Percentiles rank a stretch among this genome's conserved stretches.
phyloP scores from a whole-genome alignment of 2,329 filamentous ascomycete genomes.

The Penicillium sp. region DNA sequence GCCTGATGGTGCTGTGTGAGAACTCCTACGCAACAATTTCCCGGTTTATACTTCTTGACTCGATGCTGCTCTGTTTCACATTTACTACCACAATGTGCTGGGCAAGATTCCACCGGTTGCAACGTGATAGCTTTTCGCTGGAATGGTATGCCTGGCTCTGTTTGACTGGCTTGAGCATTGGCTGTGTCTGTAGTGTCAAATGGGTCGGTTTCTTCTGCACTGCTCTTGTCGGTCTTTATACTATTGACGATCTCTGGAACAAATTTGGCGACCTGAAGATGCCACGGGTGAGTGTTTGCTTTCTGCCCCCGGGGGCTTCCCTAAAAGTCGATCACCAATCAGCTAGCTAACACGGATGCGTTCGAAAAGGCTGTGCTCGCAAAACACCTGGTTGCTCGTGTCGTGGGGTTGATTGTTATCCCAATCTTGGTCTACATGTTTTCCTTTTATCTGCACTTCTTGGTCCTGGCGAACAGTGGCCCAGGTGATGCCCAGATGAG shows the following conservation, averaged over 20 bases:
- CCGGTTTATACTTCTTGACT: slow-evolving; percentile 94
- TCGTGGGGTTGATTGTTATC: slow-evolving; percentile 78
- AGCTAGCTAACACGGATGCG: slow-evolving; percentile 7
- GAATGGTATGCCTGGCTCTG: slow-evolving; percentile 95
- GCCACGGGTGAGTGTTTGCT: slow-evolving; percentile 55
- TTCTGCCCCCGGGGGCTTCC: background rate
- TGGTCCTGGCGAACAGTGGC: slow-evolving; percentile 83
- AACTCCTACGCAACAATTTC: slow-evolving; percentile 99
- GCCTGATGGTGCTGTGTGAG: slow-evolving; percentile 94
- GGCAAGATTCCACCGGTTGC: slow-evolving; percentile 88
- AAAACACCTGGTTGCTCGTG: slow-evolving; percentile 68
- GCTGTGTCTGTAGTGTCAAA: slow-evolving; percentile 96
- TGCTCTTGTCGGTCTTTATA: slow-evolving; percentile 89
- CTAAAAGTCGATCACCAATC: background rate
- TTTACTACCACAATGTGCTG: slow-evolving; percentile 95
- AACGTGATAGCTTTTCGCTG: slow-evolving; percentile 71
- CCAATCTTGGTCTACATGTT: slow-evolving; percentile 88
- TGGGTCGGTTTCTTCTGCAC: slow-evolving; percentile 95
- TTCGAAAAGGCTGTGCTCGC: slow-evolving; percentile 54
- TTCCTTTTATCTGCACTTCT: slow-evolving; percentile 89
- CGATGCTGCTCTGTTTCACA: slow-evolving; percentile 98
- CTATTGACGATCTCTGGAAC: slow-evolving; percentile 90
- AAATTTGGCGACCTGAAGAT: slow-evolving; percentile 94
- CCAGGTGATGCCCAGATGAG: slow-evolving; percentile 99
- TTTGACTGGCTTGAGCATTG: slow-evolving; percentile 88